Conservation (phyloP, 2,329 filamentous ascomycete species). For the Aspergillus sp. region DNA sequence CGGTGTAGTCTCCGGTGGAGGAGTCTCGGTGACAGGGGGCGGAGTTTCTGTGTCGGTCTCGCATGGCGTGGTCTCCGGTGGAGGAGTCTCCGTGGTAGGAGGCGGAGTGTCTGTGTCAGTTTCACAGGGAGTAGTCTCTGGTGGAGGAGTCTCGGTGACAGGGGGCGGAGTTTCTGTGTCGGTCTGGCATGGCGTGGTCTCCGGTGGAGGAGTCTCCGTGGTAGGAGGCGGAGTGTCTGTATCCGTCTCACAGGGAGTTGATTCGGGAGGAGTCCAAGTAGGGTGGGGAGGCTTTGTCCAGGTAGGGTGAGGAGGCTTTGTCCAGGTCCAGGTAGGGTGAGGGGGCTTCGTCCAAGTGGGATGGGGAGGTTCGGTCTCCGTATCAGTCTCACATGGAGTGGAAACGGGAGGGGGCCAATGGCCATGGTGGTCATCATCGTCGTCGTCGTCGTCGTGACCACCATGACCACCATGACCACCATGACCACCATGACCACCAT, state of each 20-base stretch:
- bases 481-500: neutral
- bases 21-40: neutral
- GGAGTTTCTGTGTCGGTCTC: neutral
- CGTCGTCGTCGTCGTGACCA: too few relatives aligned
- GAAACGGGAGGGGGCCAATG: neutral
- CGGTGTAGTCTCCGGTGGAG: neutral
- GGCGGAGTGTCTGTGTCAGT: neutral
- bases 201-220: neutral
- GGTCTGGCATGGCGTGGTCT: neutral
- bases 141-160: neutral
- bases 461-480: neutral
- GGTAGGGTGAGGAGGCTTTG: neutral
- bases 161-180: neutral
- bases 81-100: neutral
- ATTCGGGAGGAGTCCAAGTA: neutral
- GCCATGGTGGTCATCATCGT: neutral
- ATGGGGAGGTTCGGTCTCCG: neutral
- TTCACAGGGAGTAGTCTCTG: slow-evolving; percentile 4
- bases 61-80: neutral
- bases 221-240: neutral
- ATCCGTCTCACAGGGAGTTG: neutral
- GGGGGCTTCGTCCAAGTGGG: neutral
- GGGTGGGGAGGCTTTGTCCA: neutral
- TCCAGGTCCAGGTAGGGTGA: neutral
- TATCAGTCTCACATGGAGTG: slow-evolving; percentile 7